A percentile compares a stretch with the other conserved stretches of the same genome.
phyloP scores from a whole-genome alignment of 164 flowering plant genomes.

The Malania oleifera region DNA sequence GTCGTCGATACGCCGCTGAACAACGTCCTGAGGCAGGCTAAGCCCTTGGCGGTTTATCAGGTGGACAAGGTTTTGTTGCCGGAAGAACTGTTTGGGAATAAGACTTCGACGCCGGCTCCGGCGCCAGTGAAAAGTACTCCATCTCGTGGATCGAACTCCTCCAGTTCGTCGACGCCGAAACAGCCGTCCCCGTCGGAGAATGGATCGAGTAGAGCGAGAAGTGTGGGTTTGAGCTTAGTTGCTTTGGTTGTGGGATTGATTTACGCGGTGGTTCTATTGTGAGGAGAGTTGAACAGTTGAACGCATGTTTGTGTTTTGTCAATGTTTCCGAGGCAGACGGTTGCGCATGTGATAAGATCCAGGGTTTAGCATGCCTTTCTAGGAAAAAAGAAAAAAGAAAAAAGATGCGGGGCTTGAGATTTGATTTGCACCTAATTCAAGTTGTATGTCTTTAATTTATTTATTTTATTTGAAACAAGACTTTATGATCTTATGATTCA shows the following conservation, averaged over 20 bases:
- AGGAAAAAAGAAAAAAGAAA: too few species aligned
- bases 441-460: too few species aligned
- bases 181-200: slow-evolving; percentile 8
- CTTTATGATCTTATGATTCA: too few species aligned
- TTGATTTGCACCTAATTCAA: too few species aligned
- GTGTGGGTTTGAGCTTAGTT: slow-evolving; percentile 31
- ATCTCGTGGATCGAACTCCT: neutral
- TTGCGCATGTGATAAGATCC: too few species aligned
- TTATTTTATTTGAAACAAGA: too few species aligned
- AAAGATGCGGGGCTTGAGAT: too few species aligned
- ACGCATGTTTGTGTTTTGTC: too few species aligned
- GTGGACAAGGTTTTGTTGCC: slow-evolving; percentile 79
- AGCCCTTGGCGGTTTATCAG: slow-evolving; percentile 70
- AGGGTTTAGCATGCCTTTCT: too few species aligned
- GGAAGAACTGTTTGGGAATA: slow-evolving; percentile 37
- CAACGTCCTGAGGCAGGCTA: slow-evolving; percentile 35
- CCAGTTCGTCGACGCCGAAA: neutral
- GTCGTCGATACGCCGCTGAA: slow-evolving; percentile 38
- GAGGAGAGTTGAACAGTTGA: too few species aligned
- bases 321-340: too few species aligned
- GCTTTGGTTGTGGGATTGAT: slow-evolving; percentile 32
- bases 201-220: slow-evolving; percentile 23
- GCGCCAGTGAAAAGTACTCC: slow-evolving; percentile 11
- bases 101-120: slow-evolving; percentile 35
- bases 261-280: slow-evolving; percentile 32